A percentile compares a stretch with the other conserved stretches of the same genome.
These are phyloP conservation scores for Alternaria rosae DNA, from an alignment of 2,329 filamentous ascomycete genomes.

Conservation along the genomic window DNA sequence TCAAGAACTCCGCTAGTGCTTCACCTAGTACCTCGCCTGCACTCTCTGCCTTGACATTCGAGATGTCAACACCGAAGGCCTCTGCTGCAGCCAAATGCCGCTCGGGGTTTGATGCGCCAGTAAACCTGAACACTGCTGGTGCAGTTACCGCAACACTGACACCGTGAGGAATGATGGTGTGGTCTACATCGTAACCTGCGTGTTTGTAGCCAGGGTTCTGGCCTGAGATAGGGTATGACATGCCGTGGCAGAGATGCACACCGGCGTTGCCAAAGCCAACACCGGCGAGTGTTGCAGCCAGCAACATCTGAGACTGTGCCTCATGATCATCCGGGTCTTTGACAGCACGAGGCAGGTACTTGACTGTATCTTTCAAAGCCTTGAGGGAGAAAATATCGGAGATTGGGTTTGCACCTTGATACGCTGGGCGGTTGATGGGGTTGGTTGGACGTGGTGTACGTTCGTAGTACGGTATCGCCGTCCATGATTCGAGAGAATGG, in stretches of 20 bases:
- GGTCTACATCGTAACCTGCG: slow-evolving; percentile 78
- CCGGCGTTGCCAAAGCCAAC: slow-evolving; percentile 98
- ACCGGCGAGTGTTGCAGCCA: slow-evolving; percentile 91
- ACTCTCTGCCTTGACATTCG: slow-evolving; percentile 84
- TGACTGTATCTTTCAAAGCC: slow-evolving; percentile 81
- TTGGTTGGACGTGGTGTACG: slow-evolving; percentile 84
- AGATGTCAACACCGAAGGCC: slow-evolving; percentile 87
- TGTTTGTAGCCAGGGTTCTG: slow-evolving; percentile 94
- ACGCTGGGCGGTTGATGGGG: slow-evolving; percentile 88
- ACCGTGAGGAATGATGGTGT: slow-evolving; percentile 90
- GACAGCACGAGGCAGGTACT: slow-evolving; percentile 89
- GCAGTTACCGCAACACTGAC: slow-evolving; percentile 94
- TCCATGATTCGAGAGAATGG: slow-evolving; percentile 96
- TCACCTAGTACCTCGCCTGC: slow-evolving; percentile 89
- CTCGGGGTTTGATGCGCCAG: slow-evolving; percentile 87
- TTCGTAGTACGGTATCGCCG: slow-evolving; percentile 92
- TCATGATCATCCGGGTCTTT: slow-evolving; percentile 89
- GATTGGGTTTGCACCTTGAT: slow-evolving; percentile 97
- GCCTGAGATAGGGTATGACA: slow-evolving; percentile 97
- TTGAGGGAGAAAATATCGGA: slow-evolving; percentile 95
- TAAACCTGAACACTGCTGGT: slow-evolving; percentile 93
- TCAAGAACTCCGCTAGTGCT: slow-evolving; percentile 81
- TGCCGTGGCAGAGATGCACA: slow-evolving; percentile 87
- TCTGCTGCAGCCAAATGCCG: slow-evolving; percentile 90
- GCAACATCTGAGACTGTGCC: slow-evolving; percentile 93